Evolutionary conservation across 208 protist species (phyloP).

Genomic region (Naegleria fowleri): DNA sequence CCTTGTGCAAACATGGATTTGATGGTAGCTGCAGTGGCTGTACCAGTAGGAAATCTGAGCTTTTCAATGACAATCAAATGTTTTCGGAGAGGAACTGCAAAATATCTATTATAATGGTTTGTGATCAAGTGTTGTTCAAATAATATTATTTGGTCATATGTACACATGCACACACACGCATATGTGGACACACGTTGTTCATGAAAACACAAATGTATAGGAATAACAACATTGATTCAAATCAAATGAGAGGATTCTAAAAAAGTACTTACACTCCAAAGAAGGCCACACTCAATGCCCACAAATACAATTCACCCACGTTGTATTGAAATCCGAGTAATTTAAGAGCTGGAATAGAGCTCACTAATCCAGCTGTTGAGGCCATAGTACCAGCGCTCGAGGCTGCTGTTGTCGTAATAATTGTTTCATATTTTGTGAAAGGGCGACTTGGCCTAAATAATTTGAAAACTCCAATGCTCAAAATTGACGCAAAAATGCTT

Average conservation of each 20-base stretch:
- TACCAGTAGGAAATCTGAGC: constrained; percentile 2
- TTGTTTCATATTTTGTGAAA: constrained; percentile 10
- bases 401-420: neutral
- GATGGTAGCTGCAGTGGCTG: neutral
- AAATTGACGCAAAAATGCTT: constrained; percentile 5
- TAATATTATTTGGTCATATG: too few relatives aligned
- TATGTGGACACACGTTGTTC: too few relatives aligned
- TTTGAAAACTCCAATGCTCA: constrained; percentile 1
- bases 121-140: too few relatives aligned
- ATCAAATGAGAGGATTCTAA: too few relatives aligned
- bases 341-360: neutral
- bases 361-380: neutral
- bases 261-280: constrained; percentile 2
- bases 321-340: neutral
- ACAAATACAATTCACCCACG: neutral
- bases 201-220: too few relatives aligned
- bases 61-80: neutral
- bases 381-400: neutral
- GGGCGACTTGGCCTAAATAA: neutral
- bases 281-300: constrained; percentile 2
- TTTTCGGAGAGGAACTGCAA: constrained; percentile 7
- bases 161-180: too few relatives aligned
- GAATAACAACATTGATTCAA: too few relatives aligned
- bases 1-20: constrained; percentile 22
- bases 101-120: constrained; percentile 4